These are phyloP conservation scores for Apiospora arundinis DNA, from an alignment of 2,329 filamentous ascomycete species.

Conservation along the genomic window DNA sequence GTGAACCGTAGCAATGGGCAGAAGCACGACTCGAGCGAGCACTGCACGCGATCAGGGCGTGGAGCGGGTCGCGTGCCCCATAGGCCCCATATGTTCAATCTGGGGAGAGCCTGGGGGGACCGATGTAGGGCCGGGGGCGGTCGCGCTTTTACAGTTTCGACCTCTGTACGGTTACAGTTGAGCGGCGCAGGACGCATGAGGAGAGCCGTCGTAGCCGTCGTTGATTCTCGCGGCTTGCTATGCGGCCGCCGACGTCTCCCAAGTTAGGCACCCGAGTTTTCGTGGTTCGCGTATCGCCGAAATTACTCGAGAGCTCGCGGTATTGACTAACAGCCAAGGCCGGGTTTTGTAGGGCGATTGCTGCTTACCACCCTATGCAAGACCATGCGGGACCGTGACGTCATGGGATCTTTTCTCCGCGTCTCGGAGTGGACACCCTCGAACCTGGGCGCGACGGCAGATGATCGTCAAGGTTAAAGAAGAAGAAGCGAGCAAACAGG, in stretches of 20 bases:
- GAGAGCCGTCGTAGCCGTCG: not conserved
- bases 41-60: constrained; percentile 2
- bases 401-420: constrained; percentile 7
- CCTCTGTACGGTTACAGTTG: not conserved
- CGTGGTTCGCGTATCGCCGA: not conserved
- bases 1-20: not conserved
- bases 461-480: not conserved
- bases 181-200: not conserved
- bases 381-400: not conserved
- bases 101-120: constrained; percentile 7
- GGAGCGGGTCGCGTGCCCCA: constrained; percentile 8
- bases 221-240: not conserved
- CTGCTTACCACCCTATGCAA: not conserved
- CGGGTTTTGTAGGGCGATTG: not conserved
- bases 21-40: not conserved
- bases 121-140: constrained; percentile 1
- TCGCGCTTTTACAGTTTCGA: not conserved
- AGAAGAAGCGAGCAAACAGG: not conserved
- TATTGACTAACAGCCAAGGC: not conserved
- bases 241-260: not conserved
- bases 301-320: not conserved
- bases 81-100: not conserved
- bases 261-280: not conserved
- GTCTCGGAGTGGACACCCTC: not conserved
- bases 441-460: not conserved